These are phyloP conservation scores for Tetrapyrgos nigripes DNA, from an alignment of 1,284 basidiomycete genomes.

Conservation along the genomic window DNA sequence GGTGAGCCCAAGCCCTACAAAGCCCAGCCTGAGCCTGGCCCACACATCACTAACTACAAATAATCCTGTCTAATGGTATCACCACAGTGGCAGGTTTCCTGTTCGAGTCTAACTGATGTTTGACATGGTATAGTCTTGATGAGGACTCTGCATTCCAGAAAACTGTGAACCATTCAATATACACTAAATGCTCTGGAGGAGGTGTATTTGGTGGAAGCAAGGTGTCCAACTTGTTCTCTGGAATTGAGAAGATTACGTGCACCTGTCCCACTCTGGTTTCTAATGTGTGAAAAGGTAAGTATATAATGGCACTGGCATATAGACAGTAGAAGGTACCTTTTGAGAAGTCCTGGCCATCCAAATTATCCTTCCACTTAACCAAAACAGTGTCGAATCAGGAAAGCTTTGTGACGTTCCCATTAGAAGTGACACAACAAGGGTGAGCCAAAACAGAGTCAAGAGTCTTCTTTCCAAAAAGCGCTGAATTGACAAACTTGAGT, in stretches of 20 bases:
- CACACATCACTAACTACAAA: too few relatives aligned
- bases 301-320: neutral
- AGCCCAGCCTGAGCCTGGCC: too few relatives aligned
- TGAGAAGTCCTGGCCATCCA: neutral
- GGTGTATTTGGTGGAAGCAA: neutral
- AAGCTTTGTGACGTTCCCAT: neutral
- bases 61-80: neutral
- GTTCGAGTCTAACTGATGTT: neutral
- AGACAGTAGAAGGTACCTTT: neutral
- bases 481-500: neutral
- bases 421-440: neutral
- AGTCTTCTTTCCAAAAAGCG: neutral
- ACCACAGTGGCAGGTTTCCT: neutral
- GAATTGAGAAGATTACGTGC: neutral
- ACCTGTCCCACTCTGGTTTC: neutral
- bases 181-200: neutral
- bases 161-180: neutral
- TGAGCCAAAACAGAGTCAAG: neutral
- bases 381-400: neutral
- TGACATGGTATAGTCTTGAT: neutral
- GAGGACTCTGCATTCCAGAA: neutral
- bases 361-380: neutral
- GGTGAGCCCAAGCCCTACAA: too few relatives aligned
- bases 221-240: neutral
- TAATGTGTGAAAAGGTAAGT: neutral